phyloP scores from a whole-genome alignment of 768 basidiomycete species.

The Suillus discolor region DNA sequence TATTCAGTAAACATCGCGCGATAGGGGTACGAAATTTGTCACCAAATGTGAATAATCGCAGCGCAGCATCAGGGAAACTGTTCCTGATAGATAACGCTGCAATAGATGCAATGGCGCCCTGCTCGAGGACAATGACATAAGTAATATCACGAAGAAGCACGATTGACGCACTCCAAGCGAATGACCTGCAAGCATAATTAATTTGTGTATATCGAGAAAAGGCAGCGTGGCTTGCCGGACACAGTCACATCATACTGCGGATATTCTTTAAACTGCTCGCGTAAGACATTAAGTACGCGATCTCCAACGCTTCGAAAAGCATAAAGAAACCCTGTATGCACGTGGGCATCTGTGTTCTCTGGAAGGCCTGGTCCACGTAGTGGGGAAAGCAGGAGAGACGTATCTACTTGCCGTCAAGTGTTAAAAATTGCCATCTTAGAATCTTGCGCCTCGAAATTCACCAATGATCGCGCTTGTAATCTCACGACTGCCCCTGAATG shows the following conservation, averaged over 20 bases:
- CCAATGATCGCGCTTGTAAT: conserved; percentile 20
- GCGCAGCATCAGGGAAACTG: conserved; percentile 28
- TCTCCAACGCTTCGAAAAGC: conserved; percentile 38
- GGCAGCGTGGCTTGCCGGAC: conserved; percentile 27
- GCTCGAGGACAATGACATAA: conserved; percentile 14
- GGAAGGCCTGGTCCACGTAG: conserved; percentile 30
- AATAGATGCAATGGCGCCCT: conserved; percentile 43
- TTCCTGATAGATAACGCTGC: conserved; percentile 36
- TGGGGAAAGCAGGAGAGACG: conserved; percentile 20
- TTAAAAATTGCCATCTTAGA: conserved; percentile 9
- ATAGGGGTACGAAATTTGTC: conserved; percentile 9
- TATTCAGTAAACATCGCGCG: background rate
- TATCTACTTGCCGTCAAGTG: conserved; percentile 19
- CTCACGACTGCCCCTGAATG: conserved; percentile 43
- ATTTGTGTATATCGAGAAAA: background rate
- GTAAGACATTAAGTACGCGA: conserved; percentile 31
- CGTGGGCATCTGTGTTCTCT: conserved; percentile 23
- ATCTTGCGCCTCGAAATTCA: conserved; percentile 6
- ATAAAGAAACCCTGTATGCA: conserved; percentile 39
- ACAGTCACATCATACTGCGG: conserved; percentile 37
- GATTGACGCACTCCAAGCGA: conserved; percentile 37
- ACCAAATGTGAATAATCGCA: conserved; percentile 50
- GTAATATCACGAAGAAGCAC: conserved; percentile 5
- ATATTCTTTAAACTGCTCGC: conserved; percentile 31
- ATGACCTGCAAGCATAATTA: conserved; percentile 33